These are phyloP conservation scores for Aspergillus campestris DNA, from an alignment of 495 filamentous ascomycete species.

Conservation along the genomic window DNA sequence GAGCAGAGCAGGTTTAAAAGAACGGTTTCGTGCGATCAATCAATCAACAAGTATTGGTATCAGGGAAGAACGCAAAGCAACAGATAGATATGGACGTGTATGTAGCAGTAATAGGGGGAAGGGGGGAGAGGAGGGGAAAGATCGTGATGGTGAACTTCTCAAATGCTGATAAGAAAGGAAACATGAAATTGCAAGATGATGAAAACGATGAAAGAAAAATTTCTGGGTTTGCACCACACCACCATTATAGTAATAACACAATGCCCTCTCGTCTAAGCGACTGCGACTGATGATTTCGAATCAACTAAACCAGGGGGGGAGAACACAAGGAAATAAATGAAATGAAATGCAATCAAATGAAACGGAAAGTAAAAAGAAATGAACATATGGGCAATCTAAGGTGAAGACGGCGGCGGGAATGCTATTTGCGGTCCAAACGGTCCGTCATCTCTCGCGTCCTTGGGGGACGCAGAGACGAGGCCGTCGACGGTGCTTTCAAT, in stretches of 20 bases:
- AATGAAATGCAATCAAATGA: background rate
- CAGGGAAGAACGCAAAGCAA: background rate
- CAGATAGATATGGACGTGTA: background rate
- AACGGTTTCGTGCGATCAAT: background rate
- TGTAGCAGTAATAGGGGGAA: background rate
- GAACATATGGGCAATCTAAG: constrained; percentile 11
- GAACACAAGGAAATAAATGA: constrained; percentile 8
- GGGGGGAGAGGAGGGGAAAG: constrained; percentile 3
- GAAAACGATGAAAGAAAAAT: background rate
- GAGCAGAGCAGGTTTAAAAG: background rate
- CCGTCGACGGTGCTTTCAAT: constrained; percentile 34
- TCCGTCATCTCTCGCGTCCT: constrained; percentile 16
- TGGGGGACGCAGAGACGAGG: constrained; percentile 31
- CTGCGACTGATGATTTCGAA: too few species aligned
- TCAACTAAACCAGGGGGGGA: background rate
- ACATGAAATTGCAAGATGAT: background rate
- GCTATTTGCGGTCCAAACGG: constrained; percentile 33
- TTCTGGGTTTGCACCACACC: too few species aligned
- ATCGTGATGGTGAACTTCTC: constrained; percentile 3
- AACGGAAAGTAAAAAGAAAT: constrained; percentile 6
- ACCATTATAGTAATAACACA: too few species aligned
- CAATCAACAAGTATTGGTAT: constrained; percentile 8
- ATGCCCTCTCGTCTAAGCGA: too few species aligned
- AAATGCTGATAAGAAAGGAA: constrained; percentile 5
- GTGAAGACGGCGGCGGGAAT: background rate